phyloP scores from a whole-genome alignment of 2,329 filamentous ascomycete species.

The Exophiala xenobiotica region DNA sequence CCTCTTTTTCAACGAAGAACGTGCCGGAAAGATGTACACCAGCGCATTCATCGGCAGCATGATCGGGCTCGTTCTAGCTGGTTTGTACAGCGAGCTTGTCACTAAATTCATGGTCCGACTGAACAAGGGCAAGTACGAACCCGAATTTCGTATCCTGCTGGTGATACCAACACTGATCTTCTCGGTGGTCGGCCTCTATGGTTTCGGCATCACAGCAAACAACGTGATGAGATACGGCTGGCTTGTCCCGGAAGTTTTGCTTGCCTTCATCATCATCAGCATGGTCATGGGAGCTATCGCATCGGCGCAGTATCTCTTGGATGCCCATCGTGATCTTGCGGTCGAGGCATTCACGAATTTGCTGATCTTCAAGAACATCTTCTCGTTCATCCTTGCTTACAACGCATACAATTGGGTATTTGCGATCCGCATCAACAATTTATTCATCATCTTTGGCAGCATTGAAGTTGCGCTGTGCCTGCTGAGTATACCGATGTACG shows the following conservation, averaged over 20 bases:
- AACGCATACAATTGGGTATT: conserved; percentile 82
- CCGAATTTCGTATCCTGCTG: conserved; percentile 82
- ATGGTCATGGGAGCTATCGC: conserved; percentile 92
- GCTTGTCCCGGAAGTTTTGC: conserved; percentile 75
- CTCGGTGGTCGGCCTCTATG: conserved; percentile 75
- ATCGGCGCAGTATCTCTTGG: conserved; percentile 83
- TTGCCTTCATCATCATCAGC: conserved; percentile 77
- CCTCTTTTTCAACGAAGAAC: conserved; percentile 75
- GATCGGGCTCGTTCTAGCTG: conserved; percentile 73
- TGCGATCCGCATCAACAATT: conserved; percentile 52
- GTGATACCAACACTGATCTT: conserved; percentile 79
- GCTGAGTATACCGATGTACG: conserved; percentile 71
- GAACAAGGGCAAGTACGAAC: conserved; percentile 83
- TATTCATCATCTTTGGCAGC: conserved; percentile 70
- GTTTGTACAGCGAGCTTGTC: conserved; percentile 69
- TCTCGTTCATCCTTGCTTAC: conserved; percentile 82
- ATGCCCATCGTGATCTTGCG: conserved; percentile 85
- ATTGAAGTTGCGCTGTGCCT: conserved; percentile 77
- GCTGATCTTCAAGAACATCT: conserved; percentile 92
- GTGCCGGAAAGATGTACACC: conserved; percentile 83
- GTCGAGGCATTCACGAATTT: conserved; percentile 88
- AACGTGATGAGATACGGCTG: conserved; percentile 65
- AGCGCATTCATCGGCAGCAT: conserved; percentile 83
- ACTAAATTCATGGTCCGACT: conserved; percentile 67
- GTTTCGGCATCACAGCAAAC: conserved; percentile 73